Conservation (phyloP, 768 basidiomycete genomes). For the Amanita molliuscula region DNA sequence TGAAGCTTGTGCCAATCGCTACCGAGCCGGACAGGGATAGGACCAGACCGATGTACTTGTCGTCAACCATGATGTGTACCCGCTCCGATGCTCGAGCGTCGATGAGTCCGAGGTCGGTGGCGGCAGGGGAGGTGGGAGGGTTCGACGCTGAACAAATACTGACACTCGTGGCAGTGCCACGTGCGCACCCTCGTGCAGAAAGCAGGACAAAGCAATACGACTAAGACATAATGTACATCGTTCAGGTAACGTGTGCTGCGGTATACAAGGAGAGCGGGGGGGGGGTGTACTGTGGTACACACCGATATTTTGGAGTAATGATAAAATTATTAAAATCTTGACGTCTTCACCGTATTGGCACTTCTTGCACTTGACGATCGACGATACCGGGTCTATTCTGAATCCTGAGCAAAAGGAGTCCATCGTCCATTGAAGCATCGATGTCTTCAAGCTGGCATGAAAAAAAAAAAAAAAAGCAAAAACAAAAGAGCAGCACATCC, state of each 20-base stretch:
- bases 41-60: conserved; percentile 90
- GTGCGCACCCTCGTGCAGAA: background rate
- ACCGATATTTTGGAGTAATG: background rate
- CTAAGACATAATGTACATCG: background rate
- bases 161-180: background rate
- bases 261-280: no score
- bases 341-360: conserved; percentile 33
- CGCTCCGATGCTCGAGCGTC: background rate
- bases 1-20: conserved; percentile 92
- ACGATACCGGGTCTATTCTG: background rate
- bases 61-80: conserved; percentile 56
- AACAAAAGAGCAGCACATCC: conserved; percentile 1
- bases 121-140: background rate
- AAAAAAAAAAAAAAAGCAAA: conserved; percentile 8
- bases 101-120: background rate
- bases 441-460: conserved; percentile 40
- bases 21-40: conserved; percentile 80
- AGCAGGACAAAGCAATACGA: conserved; percentile 1
- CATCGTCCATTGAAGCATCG: conserved; percentile 45
- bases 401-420: conserved; percentile 48
- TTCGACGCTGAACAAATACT: background rate
- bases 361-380: conserved; percentile 29
- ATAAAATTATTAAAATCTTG: background rate
- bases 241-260: background rate
- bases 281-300: background rate